Percentiles rank a stretch among this genome's conserved stretches.
Evolutionary conservation across 208 protist genomes (phyloP).

Genomic region (Herpetomonas tarakana): DNA sequence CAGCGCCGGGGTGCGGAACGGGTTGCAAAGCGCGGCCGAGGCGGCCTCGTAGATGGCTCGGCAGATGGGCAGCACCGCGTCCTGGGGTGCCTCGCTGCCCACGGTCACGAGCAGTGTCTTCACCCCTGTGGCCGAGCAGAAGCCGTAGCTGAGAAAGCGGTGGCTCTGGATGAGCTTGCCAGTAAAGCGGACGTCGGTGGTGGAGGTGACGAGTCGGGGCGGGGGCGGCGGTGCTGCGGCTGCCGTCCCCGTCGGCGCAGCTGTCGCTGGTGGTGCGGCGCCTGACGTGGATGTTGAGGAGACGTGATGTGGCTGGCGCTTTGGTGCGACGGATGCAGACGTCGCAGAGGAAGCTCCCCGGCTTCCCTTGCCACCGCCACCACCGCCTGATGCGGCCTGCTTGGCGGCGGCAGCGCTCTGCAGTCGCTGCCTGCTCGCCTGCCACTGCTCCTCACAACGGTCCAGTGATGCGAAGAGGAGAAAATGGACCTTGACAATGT

Average conservation of each 20-base stretch:
- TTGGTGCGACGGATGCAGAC: no score
- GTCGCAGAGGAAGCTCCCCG: background rate
- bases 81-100: constrained; percentile 46
- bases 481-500: constrained; percentile 71
- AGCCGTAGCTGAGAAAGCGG: constrained; percentile 71
- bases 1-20: constrained; percentile 50
- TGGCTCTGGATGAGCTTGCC: constrained; percentile 61
- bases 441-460: constrained; percentile 57
- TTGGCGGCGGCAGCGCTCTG: background rate
- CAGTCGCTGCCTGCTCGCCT: constrained; percentile 5
- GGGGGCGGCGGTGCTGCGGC: no score
- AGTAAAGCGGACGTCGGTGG: constrained; percentile 65
- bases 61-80: constrained; percentile 83
- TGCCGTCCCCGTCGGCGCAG: background rate
- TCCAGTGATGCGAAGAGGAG: constrained; percentile 78
- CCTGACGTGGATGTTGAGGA: background rate
- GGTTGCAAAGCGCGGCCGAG: constrained; percentile 70
- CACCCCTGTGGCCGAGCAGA: constrained; percentile 72
- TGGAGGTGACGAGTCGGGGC: constrained; percentile 22
- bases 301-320: no score
- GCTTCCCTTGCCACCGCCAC: background rate
- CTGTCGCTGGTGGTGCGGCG: background rate
- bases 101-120: constrained; percentile 68
- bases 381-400: background rate
- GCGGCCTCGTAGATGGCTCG: constrained; percentile 73